Conservation (phyloP, 75 land plant genomes). For the Cryptomeria japonica region DNA sequence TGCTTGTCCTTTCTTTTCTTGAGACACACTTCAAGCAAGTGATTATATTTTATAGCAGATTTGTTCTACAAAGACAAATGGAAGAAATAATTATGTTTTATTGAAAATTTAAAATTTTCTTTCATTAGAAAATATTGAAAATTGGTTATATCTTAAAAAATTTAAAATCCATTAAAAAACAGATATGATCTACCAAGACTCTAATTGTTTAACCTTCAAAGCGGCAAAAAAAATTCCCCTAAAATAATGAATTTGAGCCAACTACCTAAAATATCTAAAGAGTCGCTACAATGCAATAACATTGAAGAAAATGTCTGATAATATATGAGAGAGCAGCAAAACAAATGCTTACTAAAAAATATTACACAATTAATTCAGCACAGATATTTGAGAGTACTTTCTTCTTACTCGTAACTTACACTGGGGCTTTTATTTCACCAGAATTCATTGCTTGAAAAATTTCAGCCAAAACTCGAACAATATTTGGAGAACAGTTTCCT, state of each 20-base stretch:
- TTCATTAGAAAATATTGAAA: neutral
- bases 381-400: neutral
- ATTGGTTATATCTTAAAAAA: neutral
- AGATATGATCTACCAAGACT: neutral
- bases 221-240: neutral
- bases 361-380: neutral
- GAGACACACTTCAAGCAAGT: neutral
- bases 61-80: neutral
- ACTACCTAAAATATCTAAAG: neutral
- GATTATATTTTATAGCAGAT: neutral
- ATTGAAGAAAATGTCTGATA: neutral
- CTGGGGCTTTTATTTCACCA: slow-evolving; percentile 28
- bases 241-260: neutral
- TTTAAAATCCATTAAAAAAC: neutral
- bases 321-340: neutral
- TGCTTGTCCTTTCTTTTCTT: neutral
- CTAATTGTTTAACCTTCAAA: neutral
- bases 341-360: neutral
- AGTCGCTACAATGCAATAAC: neutral
- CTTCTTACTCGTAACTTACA: slow-evolving; percentile 26
- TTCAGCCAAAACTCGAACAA: slow-evolving; percentile 35
- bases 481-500: slow-evolving; percentile 17
- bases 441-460: slow-evolving; percentile 42
- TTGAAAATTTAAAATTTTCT: neutral
- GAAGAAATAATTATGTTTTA: neutral